Conservation (phyloP, 176 grass and related monocot species). For the Ensete ventricosum region DNA sequence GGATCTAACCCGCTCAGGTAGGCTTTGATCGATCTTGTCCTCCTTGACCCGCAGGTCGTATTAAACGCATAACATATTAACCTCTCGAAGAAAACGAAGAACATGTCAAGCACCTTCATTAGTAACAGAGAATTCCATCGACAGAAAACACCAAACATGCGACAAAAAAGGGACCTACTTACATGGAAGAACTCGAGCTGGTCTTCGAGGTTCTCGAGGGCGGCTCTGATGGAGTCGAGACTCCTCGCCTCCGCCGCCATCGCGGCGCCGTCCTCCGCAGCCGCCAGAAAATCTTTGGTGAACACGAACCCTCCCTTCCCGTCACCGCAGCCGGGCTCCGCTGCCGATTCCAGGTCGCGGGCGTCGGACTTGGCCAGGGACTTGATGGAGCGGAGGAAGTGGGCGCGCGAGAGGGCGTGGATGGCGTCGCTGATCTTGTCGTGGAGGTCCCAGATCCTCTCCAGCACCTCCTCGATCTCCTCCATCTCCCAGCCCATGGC, state of each 20-base stretch:
- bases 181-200: slow-evolving; percentile 84
- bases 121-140: too few species aligned
- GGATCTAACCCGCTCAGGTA: too few species aligned
- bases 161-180: slow-evolving; percentile 4
- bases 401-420: slow-evolving; percentile 36
- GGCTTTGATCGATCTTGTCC: too few species aligned
- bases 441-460: slow-evolving; percentile 61
- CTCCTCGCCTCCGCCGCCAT: slow-evolving; percentile 62
- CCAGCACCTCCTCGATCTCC: slow-evolving; percentile 29
- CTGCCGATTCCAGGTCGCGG: too few species aligned
- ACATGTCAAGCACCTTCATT: too few species aligned
- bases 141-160: too few species aligned
- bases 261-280: neutral
- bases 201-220: slow-evolving; percentile 82
- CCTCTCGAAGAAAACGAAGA: too few species aligned
- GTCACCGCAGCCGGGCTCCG: neutral
- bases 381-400: slow-evolving; percentile 29
- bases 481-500: slow-evolving; percentile 39
- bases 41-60: too few species aligned
- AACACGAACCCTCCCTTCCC: slow-evolving; percentile 42
- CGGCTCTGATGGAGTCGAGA: slow-evolving; percentile 67
- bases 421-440: slow-evolving; percentile 63
- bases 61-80: too few species aligned
- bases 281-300: slow-evolving; percentile 32
- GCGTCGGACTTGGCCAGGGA: neutral